Percentiles rank a stretch among this genome's conserved stretches.
phyloP scores from a whole-genome alignment of 345 rosid species.

The Acer yangbiense region DNA sequence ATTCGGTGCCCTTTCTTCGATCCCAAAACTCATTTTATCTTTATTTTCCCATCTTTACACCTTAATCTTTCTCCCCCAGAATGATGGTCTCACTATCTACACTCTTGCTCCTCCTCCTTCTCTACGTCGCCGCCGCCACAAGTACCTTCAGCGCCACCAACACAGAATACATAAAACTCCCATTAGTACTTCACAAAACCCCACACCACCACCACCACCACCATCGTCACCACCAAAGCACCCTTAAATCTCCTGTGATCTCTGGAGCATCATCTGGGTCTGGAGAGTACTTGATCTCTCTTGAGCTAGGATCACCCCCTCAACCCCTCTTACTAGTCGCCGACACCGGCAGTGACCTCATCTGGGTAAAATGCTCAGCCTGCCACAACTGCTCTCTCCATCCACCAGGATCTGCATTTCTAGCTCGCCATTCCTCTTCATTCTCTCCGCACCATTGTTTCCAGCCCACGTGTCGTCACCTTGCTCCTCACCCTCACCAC shows the following conservation, averaged over 20 bases:
- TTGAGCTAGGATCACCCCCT: constrained; percentile 80
- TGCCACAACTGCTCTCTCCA: constrained; percentile 58
- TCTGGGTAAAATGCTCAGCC: constrained; percentile 86
- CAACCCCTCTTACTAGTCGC: constrained; percentile 71
- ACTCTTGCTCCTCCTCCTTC: constrained; percentile 9
- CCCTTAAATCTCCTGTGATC: constrained; percentile 54
- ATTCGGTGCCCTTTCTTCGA: neutral
- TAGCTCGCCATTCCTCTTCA: constrained; percentile 76
- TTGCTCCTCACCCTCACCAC: constrained; percentile 57
- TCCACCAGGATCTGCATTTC: constrained; percentile 60
- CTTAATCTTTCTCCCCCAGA: constrained; percentile 7
- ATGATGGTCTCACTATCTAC: constrained; percentile 20
- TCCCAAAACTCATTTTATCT: neutral
- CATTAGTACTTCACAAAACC: constrained; percentile 50
- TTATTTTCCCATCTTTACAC: constrained; percentile 4
- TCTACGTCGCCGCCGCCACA: neutral
- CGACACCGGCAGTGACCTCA: constrained; percentile 88
- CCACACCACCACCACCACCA: constrained; percentile 39
- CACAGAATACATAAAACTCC: constrained; percentile 58
- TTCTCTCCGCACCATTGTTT: constrained; percentile 77
- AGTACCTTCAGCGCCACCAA: constrained; percentile 16
- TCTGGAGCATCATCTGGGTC: constrained; percentile 82
- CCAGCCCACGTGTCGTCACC: constrained; percentile 42
- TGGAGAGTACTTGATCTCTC: constrained; percentile 81
- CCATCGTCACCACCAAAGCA: constrained; percentile 20